Conservation (phyloP, 2,329 filamentous ascomycete species). For the Aspergillus sp. region DNA sequence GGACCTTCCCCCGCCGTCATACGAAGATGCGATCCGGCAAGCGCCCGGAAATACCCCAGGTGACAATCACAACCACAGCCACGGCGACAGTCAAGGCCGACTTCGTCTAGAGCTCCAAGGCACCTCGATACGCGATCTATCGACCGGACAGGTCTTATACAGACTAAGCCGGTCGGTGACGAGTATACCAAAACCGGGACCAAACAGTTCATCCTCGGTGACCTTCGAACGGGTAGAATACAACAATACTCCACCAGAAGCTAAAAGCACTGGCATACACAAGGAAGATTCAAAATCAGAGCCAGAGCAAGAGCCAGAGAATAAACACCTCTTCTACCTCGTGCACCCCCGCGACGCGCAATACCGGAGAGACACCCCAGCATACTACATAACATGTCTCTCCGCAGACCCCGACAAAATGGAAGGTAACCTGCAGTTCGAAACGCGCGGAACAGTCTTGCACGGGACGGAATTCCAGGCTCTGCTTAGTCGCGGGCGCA, state of each 20-base stretch:
- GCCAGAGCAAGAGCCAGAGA: neutral
- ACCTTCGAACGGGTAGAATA: neutral
- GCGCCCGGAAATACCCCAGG: neutral
- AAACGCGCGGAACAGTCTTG: neutral
- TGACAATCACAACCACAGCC: neutral
- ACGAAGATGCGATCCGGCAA: neutral
- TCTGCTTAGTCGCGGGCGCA: neutral
- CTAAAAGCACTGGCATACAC: too few relatives aligned
- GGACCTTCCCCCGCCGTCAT: neutral
- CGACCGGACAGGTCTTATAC: neutral
- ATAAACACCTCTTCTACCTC: conserved; percentile 13
- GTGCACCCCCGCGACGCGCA: conserved; percentile 17
- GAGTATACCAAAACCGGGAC: neutral
- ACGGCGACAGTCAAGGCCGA: too few relatives aligned
- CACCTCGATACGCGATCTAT: neutral
- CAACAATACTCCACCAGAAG: too few relatives aligned
- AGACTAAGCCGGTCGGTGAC: neutral
- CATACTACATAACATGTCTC: conserved; percentile 15
- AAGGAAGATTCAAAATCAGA: too few relatives aligned
- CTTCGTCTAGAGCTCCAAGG: neutral
- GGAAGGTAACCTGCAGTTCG: conserved; percentile 17
- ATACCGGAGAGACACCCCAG: conserved; percentile 18
- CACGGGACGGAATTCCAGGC: neutral
- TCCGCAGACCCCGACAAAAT: neutral
- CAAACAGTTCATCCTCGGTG: neutral